Conservation (phyloP, 225 moss, liverwort and hornwort species). For the Bryum argenteum region DNA sequence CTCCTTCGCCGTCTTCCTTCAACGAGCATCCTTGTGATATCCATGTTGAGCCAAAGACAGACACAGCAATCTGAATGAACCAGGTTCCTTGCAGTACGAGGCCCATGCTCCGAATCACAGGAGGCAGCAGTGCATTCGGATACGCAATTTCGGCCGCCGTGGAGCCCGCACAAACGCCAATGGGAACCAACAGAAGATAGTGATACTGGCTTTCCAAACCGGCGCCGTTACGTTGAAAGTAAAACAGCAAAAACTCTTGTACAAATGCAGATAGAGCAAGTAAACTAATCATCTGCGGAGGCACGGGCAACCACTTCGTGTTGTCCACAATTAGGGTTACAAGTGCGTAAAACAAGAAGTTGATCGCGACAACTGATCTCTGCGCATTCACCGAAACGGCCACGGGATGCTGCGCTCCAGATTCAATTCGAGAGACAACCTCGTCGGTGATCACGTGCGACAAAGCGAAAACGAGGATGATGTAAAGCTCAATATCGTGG, state of each 20-base stretch:
- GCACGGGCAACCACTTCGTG: slow-evolving; percentile 67
- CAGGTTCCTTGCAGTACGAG: slow-evolving; percentile 88
- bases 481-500: slow-evolving; percentile 42
- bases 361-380: slow-evolving; percentile 65
- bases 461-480: slow-evolving; percentile 54
- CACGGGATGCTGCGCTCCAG: slow-evolving; percentile 48
- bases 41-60: slow-evolving; percentile 66
- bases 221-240: slow-evolving; percentile 46
- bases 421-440: slow-evolving; percentile 35
- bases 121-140: slow-evolving; percentile 63
- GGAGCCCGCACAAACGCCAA: slow-evolving; percentile 66
- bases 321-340: slow-evolving; percentile 68
- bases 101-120: slow-evolving; percentile 73
- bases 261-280: slow-evolving; percentile 72
- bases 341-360: slow-evolving; percentile 72
- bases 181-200: slow-evolving; percentile 71
- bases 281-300: slow-evolving; percentile 59
- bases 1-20: slow-evolving; percentile 67
- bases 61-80: slow-evolving; percentile 82
- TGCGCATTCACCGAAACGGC: slow-evolving; percentile 74
- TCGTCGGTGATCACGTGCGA: slow-evolving; percentile 70
- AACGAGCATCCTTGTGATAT: slow-evolving; percentile 73
- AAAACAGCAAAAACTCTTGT: slow-evolving; percentile 83
- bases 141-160: slow-evolving; percentile 64
- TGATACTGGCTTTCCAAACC: slow-evolving; percentile 82